Evolutionary conservation across 2,329 filamentous ascomycete genomes (phyloP).

Genomic region (Beauveria bassiana): DNA sequence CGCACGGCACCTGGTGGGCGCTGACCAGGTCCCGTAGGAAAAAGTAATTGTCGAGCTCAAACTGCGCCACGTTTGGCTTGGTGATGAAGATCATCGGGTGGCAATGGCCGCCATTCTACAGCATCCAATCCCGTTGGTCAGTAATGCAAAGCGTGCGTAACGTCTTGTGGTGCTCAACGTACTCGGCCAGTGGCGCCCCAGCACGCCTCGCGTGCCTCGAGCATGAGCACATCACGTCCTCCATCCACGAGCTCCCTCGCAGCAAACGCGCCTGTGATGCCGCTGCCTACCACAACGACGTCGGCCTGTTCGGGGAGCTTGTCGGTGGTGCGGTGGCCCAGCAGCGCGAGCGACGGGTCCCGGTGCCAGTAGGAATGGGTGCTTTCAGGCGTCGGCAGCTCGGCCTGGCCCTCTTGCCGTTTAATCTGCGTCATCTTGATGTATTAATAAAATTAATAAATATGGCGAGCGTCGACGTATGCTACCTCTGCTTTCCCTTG

Average conservation of each 20-base stretch:
- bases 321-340: slow-evolving; percentile 60
- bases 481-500: not conserved
- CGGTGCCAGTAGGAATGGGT: slow-evolving; percentile 68
- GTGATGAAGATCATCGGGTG: slow-evolving; percentile 61
- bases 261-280: slow-evolving; percentile 68
- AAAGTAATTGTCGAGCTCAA: slow-evolving; percentile 63
- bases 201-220: slow-evolving; percentile 73
- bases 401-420: slow-evolving; percentile 33
- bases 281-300: slow-evolving; percentile 65
- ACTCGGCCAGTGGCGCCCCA: slow-evolving; percentile 79
- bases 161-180: slow-evolving; percentile 24
- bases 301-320: slow-evolving; percentile 56
- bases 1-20: slow-evolving; percentile 54
- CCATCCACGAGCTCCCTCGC: slow-evolving; percentile 52
- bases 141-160: too few species aligned
- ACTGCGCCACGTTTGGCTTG: slow-evolving; percentile 54
- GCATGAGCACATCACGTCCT: slow-evolving; percentile 54
- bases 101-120: slow-evolving; percentile 63
- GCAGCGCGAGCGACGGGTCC: slow-evolving; percentile 54
- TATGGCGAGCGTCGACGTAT: too few species aligned
- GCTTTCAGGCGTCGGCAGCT: slow-evolving; percentile 52
- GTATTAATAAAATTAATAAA: too few species aligned
- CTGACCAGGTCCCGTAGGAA: slow-evolving; percentile 52
- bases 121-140: too few species aligned
- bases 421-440: slow-evolving; percentile 24